Evolutionary conservation across 2,329 filamentous ascomycete genomes (phyloP), one percentile per base, ranked within the genome.

Genomic region (Pseudocercospora eumusae): DNA sequence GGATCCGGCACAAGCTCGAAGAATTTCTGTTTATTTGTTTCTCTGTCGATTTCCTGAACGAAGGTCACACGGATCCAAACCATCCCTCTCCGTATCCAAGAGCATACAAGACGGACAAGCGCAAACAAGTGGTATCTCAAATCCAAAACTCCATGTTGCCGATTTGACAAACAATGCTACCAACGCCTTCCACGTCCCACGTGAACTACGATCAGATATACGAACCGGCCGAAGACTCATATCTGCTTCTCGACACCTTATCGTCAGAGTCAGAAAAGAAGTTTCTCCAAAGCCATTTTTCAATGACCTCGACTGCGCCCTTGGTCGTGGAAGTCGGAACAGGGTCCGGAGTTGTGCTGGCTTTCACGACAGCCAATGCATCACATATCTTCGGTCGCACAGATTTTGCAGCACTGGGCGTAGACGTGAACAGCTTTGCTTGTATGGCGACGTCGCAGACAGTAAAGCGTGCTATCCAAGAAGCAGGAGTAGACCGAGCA

Each of bases 221-320:
- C 78, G 93, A 97, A 74, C 95, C 95, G 36, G 89, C 93, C 10
- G 95, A 99, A 78, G 95, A 99, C 79, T 97, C 93, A 4, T 99
- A 92, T 74, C 85, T 99, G 49, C 84, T 99, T 54, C 86, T 99
- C 28, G 93, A 99, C 78, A 96, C 93, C 0, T 84, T 99, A 49
- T 93, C 93, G 0, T 89, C 88, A 1, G 62, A 81, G 0, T 75
- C 83, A 1, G 92, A 96, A 77, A 85, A 81, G 3, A 68, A 79
- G 23, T 96, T 92, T 75, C 85, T 97, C 20, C 80, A 81, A 18
- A 61, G 77, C 4, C 85, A 84, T 47, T 96, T 96, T 73, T 58
- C 59, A 23, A 40, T 65, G 9, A 59, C 60, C 10, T 31, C 66
- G 20, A 64, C 69, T 31, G 68, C 80, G 0, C 76, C 82, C 0